Evolutionary conservation across 345 rosid species (phyloP), one percentile per base, ranked within the genome.

Genomic region (Syzygium oleosum): DNA sequence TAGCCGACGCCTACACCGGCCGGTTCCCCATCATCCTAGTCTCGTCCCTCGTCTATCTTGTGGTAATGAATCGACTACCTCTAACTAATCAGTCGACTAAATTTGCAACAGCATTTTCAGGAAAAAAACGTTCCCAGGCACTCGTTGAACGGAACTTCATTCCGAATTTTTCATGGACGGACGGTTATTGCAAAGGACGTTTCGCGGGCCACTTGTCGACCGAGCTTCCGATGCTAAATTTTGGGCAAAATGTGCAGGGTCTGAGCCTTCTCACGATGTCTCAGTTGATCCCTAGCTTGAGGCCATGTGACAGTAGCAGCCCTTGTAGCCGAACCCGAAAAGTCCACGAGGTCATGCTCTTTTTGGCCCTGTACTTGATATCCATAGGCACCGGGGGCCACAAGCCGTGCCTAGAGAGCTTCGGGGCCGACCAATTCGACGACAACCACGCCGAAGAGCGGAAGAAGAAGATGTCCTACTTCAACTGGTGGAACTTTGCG

Each of bases 361-460:
- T 93, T 80, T 27, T 92, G 5, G 93, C 92, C 43, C n/a, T 94
- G 7, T 94, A 93, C 88, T 89, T 78, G 22, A 84, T 92, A 89
- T 90, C 96, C 41, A 31, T 92, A 7, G 94, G 94, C 7, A 90
- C 91, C 2, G 93, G 94, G 9, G 94, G 95, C 7, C 87, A 90
- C 86, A 94, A 92, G 88, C 95, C 95, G 6, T 89, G 91, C 84
- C 87, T 92, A 6, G 90, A 92, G 89, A 94, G 95, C 90, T 91
- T 94, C 5, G 96, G 93, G 9, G 95, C 93, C 0, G 94, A 94
- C 52, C 95, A 93, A 25, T 94, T 93, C 52, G 94, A 93, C 51
- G 94, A 93, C 34, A 84, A 92, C 55, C 92, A 93, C 53, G 9
- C 55, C 2, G 89, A 87, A 79, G 95, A 94, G 88, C 90, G 93